phyloP scores from a whole-genome alignment of 164 flowering plant genomes.

The Dillenia suffruticosa region DNA sequence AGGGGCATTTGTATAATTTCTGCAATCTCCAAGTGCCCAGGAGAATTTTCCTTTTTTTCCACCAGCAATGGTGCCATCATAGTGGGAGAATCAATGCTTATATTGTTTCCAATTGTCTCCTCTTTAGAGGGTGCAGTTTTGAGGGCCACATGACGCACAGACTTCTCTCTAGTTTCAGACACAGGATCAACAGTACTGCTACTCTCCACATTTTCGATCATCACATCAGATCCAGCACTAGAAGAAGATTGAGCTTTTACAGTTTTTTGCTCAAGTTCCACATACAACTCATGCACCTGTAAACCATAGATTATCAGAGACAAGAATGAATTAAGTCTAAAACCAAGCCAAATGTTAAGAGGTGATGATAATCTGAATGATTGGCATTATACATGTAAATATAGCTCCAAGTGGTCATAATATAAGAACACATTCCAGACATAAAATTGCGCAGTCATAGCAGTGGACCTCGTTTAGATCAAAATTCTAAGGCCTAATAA shows the following conservation, averaged over 20 bases:
- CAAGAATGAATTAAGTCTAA: not conserved
- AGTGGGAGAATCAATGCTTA: not conserved
- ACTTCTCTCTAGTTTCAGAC: conserved; percentile 14
- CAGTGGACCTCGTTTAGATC: no score
- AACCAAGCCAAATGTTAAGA: not conserved
- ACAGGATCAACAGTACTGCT: conserved; percentile 8
- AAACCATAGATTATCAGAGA: not conserved
- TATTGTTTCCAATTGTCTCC: not conserved
- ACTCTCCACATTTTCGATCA: conserved; percentile 8
- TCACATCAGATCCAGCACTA: conserved; percentile 3
- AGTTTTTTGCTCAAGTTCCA: conserved; percentile 35
- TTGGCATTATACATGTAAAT: no score
- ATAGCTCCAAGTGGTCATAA: no score
- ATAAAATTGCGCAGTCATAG: no score
- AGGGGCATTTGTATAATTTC: conserved; percentile 71
- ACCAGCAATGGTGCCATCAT: not conserved
- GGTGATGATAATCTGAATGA: no score
- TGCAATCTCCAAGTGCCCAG: conserved; percentile 31
- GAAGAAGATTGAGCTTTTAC: conserved; percentile 15
- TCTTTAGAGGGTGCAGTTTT: conserved; percentile 1
- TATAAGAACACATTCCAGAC: no score
- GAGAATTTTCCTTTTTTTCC: conserved; percentile 4
- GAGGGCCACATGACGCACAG: conserved; percentile 1
- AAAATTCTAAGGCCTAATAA: no score
- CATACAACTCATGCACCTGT: conserved; percentile 64